phyloP scores from a whole-genome alignment of 441 rosid genomes.

The Erodium moschatum region DNA sequence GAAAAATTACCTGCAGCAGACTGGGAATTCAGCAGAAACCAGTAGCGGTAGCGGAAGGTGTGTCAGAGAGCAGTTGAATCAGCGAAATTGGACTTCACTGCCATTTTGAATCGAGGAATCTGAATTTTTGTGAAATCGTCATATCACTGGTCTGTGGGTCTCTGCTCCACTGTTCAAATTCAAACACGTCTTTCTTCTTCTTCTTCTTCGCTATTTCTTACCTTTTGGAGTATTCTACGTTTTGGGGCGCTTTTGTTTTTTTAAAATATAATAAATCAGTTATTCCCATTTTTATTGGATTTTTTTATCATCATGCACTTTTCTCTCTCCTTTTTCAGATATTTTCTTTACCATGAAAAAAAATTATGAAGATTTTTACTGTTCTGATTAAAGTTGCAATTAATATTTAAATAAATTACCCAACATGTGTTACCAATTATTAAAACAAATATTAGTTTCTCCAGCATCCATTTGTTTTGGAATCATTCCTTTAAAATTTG shows the following conservation, averaged over 20 bases:
- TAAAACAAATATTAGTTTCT: too few relatives aligned
- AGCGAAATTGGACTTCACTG: neutral
- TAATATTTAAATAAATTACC: too few relatives aligned
- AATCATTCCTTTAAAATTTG: too few relatives aligned
- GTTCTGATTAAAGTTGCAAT: too few relatives aligned
- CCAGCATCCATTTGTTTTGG: too few relatives aligned
- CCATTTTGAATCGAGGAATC: neutral
- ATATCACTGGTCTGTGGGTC: neutral
- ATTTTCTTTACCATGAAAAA: neutral
- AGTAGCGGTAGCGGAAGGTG: neutral
- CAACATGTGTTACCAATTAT: too few relatives aligned
- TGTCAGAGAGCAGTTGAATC: neutral
- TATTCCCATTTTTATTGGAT: neutral
- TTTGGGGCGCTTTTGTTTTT: neutral
- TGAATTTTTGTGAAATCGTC: neutral
- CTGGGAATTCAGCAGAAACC: neutral
- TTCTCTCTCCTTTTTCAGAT: neutral
- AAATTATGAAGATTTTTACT: neutral
- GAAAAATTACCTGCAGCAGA: conserved; percentile 4
- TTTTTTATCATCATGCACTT: neutral
- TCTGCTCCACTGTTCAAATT: neutral
- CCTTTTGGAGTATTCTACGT: conserved; percentile 12
- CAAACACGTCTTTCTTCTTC: conserved; percentile 8
- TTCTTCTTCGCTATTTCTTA: neutral
- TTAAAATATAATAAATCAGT: neutral